Evolutionary conservation across 1,284 basidiomycete genomes (phyloP).

Genomic region (Microbotryum intermedium): DNA sequence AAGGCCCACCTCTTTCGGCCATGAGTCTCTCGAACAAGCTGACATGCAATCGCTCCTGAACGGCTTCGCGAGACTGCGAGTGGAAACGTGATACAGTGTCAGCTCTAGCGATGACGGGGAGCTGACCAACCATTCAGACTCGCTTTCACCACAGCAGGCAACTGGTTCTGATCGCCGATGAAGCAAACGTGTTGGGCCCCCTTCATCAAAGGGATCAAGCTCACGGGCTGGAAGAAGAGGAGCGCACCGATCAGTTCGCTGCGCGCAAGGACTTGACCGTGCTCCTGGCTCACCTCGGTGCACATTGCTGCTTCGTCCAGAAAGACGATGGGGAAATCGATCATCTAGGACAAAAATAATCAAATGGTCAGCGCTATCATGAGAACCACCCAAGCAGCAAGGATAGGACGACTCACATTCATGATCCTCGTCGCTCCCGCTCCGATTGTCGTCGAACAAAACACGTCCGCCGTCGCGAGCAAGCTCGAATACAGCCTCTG

Average conservation of each 20-base stretch:
- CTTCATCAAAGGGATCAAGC: conserved; percentile 77
- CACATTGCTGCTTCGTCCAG: conserved; percentile 94
- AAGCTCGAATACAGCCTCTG: conserved; percentile 37
- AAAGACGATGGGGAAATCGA: conserved; percentile 88
- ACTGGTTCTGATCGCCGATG: conserved; percentile 92
- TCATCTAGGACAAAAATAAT: conserved; percentile 42
- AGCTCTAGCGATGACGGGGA: not conserved
- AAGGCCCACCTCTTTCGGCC: conserved; percentile 57
- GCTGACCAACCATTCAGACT: conserved; percentile 15
- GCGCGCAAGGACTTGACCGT: no score
- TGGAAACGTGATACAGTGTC: not conserved
- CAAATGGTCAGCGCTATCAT: not conserved
- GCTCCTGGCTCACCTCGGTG: conserved; percentile 50
- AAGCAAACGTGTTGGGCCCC: conserved; percentile 77
- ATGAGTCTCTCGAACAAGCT: conserved; percentile 85
- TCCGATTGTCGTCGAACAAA: conserved; percentile 39
- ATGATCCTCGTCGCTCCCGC: conserved; percentile 27
- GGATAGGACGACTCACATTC: conserved; percentile 1
- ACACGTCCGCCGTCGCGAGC: conserved; percentile 40
- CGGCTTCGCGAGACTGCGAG: conserved; percentile 49
- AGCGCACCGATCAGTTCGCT: not conserved
- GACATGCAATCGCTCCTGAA: conserved; percentile 60
- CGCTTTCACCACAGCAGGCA: conserved; percentile 73
- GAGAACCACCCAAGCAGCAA: conserved; percentile 13
- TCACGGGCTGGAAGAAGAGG: conserved; percentile 48